Base-by-base conservation (phyloP, 2,329 filamentous ascomycete species). In the Neoarthrinium moseri region DNA sequence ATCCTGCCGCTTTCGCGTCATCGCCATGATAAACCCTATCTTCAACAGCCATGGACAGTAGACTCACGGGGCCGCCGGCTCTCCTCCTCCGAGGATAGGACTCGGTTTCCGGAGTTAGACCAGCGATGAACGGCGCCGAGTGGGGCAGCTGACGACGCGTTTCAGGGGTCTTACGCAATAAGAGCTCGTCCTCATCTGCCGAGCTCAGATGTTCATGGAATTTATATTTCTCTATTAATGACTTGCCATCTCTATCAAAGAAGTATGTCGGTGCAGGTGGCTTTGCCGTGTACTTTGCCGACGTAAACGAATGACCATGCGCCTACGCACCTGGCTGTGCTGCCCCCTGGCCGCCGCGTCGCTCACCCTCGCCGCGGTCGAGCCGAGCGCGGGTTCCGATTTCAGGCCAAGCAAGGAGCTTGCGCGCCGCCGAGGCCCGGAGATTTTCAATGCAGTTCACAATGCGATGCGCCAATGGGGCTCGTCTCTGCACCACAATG, bases 381-480 rank as follows among this genome's bases (percentile, higher is more conserved):
- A 21, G 20, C 21, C 23, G 12, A 15, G n/a, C 3, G 10, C 30
- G 15, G 24, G 21, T 17, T 32, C 43, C 23, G 33, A 29, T 13
- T 18, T 47, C 22, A 32, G 12, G 20, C 47, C 47, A 8, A 49
- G 30, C 43, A 26, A 44, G 18, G 21, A 26, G 8, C 12, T 38
- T 13, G 43, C 48, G 13, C 35, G 35, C 17, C 39, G 30, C 17
- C 46, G 42, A n/a, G 72, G 71, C 7, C 74, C 76, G 51, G 71
- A 77, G 45, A 74, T 85, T 45, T 85, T 85, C 72, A 84, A 84
- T 53, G 70, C 80, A 3, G 68, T 84, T 13, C 77, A 83, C 51
- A 75, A 73, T n/a, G 77, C 80, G 1, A 75, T 81, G 70, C 70
- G 80, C 24, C 80, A 84, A 67, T 85, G 77, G 75, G 80, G 78